Evolutionary conservation across 805 yeast species (phyloP).

Genomic region (Scheffersomyces lignosus): DNA sequence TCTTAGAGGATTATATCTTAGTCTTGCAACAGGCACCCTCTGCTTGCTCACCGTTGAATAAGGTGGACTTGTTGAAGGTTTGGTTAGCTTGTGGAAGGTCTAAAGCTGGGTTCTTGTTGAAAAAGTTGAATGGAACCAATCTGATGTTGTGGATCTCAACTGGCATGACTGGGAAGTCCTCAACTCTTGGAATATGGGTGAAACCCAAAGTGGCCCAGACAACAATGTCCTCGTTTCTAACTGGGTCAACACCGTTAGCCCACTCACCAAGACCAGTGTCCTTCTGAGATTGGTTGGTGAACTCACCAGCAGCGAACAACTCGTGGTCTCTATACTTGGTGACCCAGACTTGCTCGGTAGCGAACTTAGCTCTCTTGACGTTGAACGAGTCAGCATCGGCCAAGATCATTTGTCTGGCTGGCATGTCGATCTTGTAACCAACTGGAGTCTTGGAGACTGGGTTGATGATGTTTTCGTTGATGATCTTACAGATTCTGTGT

Average conservation of each 20-base stretch:
- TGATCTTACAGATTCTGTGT: slow-evolving; percentile 70
- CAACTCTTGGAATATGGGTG: slow-evolving; percentile 80
- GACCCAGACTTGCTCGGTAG: slow-evolving; percentile 80
- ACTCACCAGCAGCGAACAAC: slow-evolving; percentile 80
- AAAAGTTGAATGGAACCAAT: slow-evolving; percentile 72
- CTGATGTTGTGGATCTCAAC: slow-evolving; percentile 69
- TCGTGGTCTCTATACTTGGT: slow-evolving; percentile 74
- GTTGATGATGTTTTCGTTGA: slow-evolving; percentile 71
- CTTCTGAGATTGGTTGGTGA: slow-evolving; percentile 72
- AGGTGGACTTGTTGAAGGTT: slow-evolving; percentile 62
- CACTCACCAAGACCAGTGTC: slow-evolving; percentile 74
- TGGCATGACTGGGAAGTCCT: slow-evolving; percentile 91
- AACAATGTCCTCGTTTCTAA: slow-evolving; percentile 73
- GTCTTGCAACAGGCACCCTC: slow-evolving; percentile 37
- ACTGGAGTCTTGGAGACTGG: slow-evolving; percentile 70
- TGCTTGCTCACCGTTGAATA: slow-evolving; percentile 24
- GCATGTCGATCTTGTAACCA: slow-evolving; percentile 72
- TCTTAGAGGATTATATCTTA: slow-evolving; percentile 27
- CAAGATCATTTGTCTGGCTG: slow-evolving; percentile 74
- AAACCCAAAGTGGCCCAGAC: slow-evolving; percentile 82
- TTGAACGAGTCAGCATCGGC: slow-evolving; percentile 65
- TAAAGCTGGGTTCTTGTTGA: slow-evolving; percentile 74
- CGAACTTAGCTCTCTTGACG: slow-evolving; percentile 68
- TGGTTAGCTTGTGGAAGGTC: slow-evolving; percentile 74
- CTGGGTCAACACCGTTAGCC: slow-evolving; percentile 66